Base-by-base conservation (phyloP, 257 asterid species). In the Solanum chiquidenum region DNA sequence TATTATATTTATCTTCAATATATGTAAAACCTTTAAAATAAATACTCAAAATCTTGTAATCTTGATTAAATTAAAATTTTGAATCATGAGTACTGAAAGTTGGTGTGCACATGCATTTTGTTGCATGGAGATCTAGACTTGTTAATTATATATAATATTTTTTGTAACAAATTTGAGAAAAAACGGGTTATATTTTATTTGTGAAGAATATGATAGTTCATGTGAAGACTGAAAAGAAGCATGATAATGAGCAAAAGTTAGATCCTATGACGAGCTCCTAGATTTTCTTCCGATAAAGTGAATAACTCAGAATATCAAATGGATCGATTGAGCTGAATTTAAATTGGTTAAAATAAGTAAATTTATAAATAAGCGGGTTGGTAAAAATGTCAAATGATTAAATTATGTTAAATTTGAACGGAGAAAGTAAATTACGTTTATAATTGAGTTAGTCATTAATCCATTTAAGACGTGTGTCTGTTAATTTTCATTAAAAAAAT, bases 51-150 rank as follows among this genome's bases (percentile, higher is more conserved):
- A 31, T 71, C 5, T 31, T 31, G 25, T 7, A 71, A 25, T 31
- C 40, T 3, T 71, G 6, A 66, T 31, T 31, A 72, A 72, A 18
- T 72, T 33, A 72, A 25, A 31, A 46, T 46, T 14, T 31, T 69
- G 9, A 25, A 69, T 69, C 12, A 62, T 25, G 34, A 25, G 37
- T 68, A 60, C 69, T 23, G 2, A 27, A 25, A 68, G 74, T 68
- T 12, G 35, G 74, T 3, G 49, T 73, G 82, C 82, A 74, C 82
- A 74, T 74, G 82, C 82, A 74, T 35, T 74, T 35, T 74, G 18
- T 74, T 74, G 82, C 49, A 74, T 74, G 31, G 82, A 73, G 7
- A 44, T 44, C 52, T 44, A 44, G 13, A 35, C 80, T 34, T 34
- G 23, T 12, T 33, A 72, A 72, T 23, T 73, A 3, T 34, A 73